Conservation (phyloP, 352 stramenopile species). For the Thraustochytrium striatum region DNA sequence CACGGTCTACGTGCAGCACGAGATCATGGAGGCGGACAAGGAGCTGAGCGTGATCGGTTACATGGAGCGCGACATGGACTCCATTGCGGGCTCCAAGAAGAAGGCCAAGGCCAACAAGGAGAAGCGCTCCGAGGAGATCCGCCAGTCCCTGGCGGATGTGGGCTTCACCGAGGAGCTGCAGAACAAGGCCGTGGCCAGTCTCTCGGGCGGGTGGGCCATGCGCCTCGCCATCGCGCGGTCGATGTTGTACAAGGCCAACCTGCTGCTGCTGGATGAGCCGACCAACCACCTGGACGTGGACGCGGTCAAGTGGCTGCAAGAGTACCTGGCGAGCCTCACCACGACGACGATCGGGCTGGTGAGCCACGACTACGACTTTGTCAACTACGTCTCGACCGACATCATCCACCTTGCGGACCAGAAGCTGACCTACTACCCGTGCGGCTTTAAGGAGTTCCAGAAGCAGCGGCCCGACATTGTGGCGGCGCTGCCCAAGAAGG, state of each 20-base stretch:
- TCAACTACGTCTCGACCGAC: slow-evolving; percentile 97
- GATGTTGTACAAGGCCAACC: slow-evolving; percentile 64
- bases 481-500: slow-evolving; percentile 52
- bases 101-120: slow-evolving; percentile 13
- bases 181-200: slow-evolving; percentile 80
- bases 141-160: not conserved
- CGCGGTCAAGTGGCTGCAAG: slow-evolving; percentile 92
- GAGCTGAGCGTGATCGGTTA: slow-evolving; percentile 30
- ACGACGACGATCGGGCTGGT: slow-evolving; percentile 89
- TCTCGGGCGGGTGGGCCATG: slow-evolving; percentile 88
- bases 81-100: not conserved
- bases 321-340: slow-evolving; percentile 89
- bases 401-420: slow-evolving; percentile 97
- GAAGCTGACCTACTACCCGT: slow-evolving; percentile 97
- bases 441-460: slow-evolving; percentile 99
- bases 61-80: slow-evolving; percentile 37
- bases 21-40: slow-evolving; percentile 66
- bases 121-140: slow-evolving; percentile 34
- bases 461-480: slow-evolving; percentile 88
- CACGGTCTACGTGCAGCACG: slow-evolving; percentile 98
- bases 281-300: slow-evolving; percentile 87
- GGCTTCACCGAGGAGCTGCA: slow-evolving; percentile 42
- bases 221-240: slow-evolving; percentile 69
- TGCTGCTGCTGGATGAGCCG: slow-evolving; percentile 72
- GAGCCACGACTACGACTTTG: slow-evolving; percentile 99